A percentile compares a stretch with the other conserved stretches of the same genome.
Evolutionary conservation across 2,329 filamentous ascomycete genomes (phyloP).

Genomic region (Colletotrichum sp.): DNA sequence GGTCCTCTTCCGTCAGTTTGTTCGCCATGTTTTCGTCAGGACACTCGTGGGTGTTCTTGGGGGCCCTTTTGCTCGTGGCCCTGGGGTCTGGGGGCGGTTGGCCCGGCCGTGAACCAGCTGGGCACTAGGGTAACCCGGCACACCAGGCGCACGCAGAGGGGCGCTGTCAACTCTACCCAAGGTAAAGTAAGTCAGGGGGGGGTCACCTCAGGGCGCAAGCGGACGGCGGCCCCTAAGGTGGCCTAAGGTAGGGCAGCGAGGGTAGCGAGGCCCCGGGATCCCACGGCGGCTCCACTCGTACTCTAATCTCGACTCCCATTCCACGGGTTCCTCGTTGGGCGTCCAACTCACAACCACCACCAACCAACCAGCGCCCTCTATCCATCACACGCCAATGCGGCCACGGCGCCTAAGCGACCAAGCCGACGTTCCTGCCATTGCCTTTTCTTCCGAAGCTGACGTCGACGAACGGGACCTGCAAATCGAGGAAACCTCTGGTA

Average conservation of each 20-base stretch:
- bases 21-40: not conserved
- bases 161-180: not conserved
- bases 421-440: not conserved
- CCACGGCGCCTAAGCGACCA: not conserved
- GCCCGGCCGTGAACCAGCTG: not conserved
- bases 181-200: not conserved
- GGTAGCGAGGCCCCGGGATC: conserved; percentile 1
- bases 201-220: not conserved
- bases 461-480: not conserved
- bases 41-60: not conserved
- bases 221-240: not conserved
- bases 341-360: not conserved
- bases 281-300: not conserved
- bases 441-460: not conserved
- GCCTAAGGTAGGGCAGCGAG: not conserved
- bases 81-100: not conserved
- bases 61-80: not conserved
- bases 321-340: not conserved
- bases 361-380: not conserved
- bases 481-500: not conserved
- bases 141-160: not conserved
- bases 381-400: conserved; percentile 7
- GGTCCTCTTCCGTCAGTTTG: not conserved
- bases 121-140: not conserved
- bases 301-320: conserved; percentile 4